Conservation (phyloP, 345 rosid genomes). For the Populus deltoides region DNA sequence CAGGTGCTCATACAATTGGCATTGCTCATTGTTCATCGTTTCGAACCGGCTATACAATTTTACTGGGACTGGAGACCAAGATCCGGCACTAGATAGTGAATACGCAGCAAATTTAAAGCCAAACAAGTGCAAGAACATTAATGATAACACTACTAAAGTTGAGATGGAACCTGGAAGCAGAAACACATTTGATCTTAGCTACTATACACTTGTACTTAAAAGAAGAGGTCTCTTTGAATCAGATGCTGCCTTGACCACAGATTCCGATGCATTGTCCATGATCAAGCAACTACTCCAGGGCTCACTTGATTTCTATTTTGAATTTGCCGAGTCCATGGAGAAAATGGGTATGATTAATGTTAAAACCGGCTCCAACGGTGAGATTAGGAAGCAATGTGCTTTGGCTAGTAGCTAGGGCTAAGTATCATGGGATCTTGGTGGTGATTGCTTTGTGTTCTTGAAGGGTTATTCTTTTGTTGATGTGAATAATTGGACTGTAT, state of each 20-base stretch:
- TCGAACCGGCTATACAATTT: constrained; percentile 60
- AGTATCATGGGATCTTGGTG: not conserved
- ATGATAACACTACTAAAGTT: constrained; percentile 50
- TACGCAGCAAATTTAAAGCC: constrained; percentile 63
- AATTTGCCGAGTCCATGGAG: constrained; percentile 66
- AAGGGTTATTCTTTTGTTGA: not conserved
- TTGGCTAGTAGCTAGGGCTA: constrained; percentile 43
- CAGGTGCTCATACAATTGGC: constrained; percentile 90
- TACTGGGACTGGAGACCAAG: constrained; percentile 49
- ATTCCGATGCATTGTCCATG: constrained; percentile 38
- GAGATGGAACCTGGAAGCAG: constrained; percentile 85
- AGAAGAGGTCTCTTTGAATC: constrained; percentile 73
- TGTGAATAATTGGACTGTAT: not conserved
- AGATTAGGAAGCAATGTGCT: constrained; percentile 68
- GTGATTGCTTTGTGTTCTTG: no score
- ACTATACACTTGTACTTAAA: constrained; percentile 45
- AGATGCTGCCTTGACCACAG: constrained; percentile 56
- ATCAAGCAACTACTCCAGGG: constrained; percentile 48
- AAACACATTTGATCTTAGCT: constrained; percentile 65
- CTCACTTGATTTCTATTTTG: constrained; percentile 42
- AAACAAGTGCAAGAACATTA: constrained; percentile 51
- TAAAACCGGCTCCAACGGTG: constrained; percentile 58
- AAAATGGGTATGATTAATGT: constrained; percentile 64
- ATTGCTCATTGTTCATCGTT: constrained; percentile 63
- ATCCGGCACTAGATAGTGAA: constrained; percentile 59